Evolutionary conservation across 306 rosid species (phyloP).

Genomic region (Corylus americana): DNA sequence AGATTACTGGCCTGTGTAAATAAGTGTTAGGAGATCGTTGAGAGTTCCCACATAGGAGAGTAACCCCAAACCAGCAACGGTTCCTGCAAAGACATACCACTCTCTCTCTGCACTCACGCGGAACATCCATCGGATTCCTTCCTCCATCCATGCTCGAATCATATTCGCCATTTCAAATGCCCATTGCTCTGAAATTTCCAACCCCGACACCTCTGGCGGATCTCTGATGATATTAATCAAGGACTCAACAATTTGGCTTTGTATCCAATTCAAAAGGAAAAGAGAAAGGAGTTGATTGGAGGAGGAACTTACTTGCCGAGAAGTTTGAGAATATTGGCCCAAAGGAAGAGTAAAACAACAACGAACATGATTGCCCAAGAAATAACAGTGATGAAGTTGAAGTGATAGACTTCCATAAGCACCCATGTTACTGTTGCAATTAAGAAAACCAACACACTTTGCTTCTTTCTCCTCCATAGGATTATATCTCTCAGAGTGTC

Average conservation of each 20-base stretch:
- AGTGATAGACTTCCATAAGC: conserved; percentile 48
- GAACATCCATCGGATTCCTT: conserved; percentile 46
- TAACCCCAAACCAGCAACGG: conserved; percentile 34
- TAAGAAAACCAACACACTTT: conserved; percentile 29
- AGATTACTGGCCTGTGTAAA: conserved; percentile 44
- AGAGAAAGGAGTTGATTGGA: too few species aligned
- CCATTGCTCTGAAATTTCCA: conserved; percentile 42
- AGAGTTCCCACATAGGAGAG: conserved; percentile 47
- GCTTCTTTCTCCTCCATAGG: conserved; percentile 57
- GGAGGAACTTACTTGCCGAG: conserved; percentile 50
- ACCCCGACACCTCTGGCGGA: conserved; percentile 29
- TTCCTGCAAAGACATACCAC: conserved; percentile 42
- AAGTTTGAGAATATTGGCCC: conserved; percentile 51
- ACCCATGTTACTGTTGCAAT: conserved; percentile 58
- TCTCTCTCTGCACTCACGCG: conserved; percentile 38
- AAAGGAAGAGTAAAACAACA: conserved; percentile 48
- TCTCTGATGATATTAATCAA: conserved; percentile 31
- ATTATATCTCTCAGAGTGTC: conserved; percentile 40
- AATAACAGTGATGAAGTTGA: conserved; percentile 52
- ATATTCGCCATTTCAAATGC: conserved; percentile 25
- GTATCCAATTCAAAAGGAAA: not conserved
- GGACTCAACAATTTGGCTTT: too few species aligned
- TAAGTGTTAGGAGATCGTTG: conserved; percentile 45
- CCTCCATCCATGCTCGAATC: conserved; percentile 39
- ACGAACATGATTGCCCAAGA: conserved; percentile 51